Base-by-base conservation (phyloP, 345 rosid genomes). In the Euphorbia peplus region DNA sequence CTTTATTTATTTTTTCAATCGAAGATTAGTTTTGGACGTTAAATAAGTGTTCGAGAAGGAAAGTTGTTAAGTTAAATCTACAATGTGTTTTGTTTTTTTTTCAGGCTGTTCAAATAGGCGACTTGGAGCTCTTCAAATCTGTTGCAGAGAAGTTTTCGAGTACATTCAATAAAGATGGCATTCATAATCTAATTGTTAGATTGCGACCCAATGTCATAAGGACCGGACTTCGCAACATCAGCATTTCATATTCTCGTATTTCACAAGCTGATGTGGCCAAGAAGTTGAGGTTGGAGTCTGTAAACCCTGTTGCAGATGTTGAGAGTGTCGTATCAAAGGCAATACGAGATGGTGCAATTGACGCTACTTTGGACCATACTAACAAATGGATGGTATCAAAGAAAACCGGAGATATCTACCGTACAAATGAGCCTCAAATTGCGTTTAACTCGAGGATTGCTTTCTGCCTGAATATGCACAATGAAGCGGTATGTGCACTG, bases 361-460 rank as follows among this genome's bases (percentile, higher is more conserved):
- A 93, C 64, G 96, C 96, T 4, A 87, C 87, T 46, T 53, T 88
- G 50, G 98, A 91, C 70, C 97, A 80, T 69, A 76, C 82, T 8
- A 90, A 81, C 12, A 87, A 86, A 19, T 89, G 83, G 68, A 88
- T 86, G 95, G 84, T 89, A 5, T 91, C 97, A 4, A 89, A 87
- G 77, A 96, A 91, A 71, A 88, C 97, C 0, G 93, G 92, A 42
- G 98, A 91, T 73, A 85, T 93, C 50, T 91, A 88, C 78, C 88
- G 97, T 1, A 89, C 95, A 16, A 91, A 82, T 22, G 97, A 91
- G 75, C 97, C 96, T 21, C 98, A 91, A 70, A 70, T 77, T 1
- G 97, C 95, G 26, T 91, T 93, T 54, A 86, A 91, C 85, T 93
- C 95, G 2, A 85, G 96, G 66, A 89, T 91, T n/a, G 88, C 97